Base-by-base conservation (phyloP, 2,329 filamentous ascomycete genomes). In the Phialemoniopsis sp. region DNA sequence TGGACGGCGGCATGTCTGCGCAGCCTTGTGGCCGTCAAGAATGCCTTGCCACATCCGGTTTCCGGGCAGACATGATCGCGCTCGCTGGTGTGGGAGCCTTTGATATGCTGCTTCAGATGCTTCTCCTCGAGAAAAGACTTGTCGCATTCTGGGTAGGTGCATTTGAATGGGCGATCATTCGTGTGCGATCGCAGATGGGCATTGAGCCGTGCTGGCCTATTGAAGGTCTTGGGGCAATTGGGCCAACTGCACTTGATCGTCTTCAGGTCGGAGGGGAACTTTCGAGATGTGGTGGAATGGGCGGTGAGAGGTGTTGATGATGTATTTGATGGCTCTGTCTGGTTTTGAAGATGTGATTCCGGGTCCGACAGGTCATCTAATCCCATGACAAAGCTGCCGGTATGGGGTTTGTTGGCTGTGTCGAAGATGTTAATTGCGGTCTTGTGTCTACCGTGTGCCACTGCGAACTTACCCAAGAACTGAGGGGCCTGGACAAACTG, bases 61-160 rank as follows among this genome's bases (percentile, higher is more conserved):
- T 80, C 80, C n/a, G 74, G 68, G 64, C 90, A 96, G 18, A 75
- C 60, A 58, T 89, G 84, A 34, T 80, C 76, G 42, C 84, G 76
- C 47, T 88, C 75, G 15, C 32, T 15, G 8, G 78, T 84, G 58
- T 96, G 91, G 10, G 84, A 82, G 40, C 85, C 86, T 57, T 90
- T 89, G 55, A 94, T 65, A 58, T 97, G 91, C 48, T 89, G 84
- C 43, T 85, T 82, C 14, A 96, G 72, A 63, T 96, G 89, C 51
- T 91, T 91, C 48, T 88, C 80, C 45, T 93, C 87, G 13, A 89
- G 77, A 58, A 95, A 97, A 32, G 82, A 77, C 67, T 95, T 96
- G 52, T 80, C 78, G 56, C 91, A 97, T 32, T 65, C 81, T 6
- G 73, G 65, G 45, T 84, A 75, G 3, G 72, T 67, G 55, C 91